Base-by-base conservation (phyloP, 768 basidiomycete species). In the Postia placenta region DNA sequence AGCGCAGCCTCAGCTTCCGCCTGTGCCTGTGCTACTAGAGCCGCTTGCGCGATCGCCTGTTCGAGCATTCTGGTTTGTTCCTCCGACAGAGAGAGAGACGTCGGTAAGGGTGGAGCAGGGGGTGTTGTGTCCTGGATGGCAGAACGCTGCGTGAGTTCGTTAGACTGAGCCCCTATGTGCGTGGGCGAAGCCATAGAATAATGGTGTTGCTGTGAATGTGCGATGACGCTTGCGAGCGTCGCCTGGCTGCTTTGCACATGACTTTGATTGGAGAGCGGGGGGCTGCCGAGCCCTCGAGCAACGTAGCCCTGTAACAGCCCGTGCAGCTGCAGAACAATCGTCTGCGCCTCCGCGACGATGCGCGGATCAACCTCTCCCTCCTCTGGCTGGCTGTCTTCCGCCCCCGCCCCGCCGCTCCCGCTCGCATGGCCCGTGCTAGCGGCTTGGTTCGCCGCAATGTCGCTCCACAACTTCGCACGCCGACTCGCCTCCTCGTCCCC, bases 1-100 rank as follows among this genome's bases (percentile, higher is more conserved):
- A 84, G 60, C 0, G 83, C 83, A 2, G 85, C 85, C 55, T 88
- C 85, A 0, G 85, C 87, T 54, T 88, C 86, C 0, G 86, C 86
- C 57, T 86, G 85, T 17, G 84, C 81, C 55, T 86, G 85, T 1
- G 86, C 86, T 26, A 83, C 83, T 28, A 77, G 77, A 9, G 87
- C 82, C 1, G 86, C 86, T 56, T 74, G 84, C 23, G 83, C 81
- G 42, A 89, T 87, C 0, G 86, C 86, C 52, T 81, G 75, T 60
- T 87, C 84, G 14, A 89, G 68, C 53, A 84, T 63, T 50, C 73
- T 76, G 3, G 83, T 74, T 63, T 88, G 87, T 54, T 87, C 85
- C 42, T 82, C 81, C 1, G 85, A 86, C 60, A 82, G 72, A 2
- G 84, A 83, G 43, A 87, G 56, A 1, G 80, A 71, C 20, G 77